Conservation (phyloP, 495 filamentous ascomycete species). For the Penicillium atrosanguineum region DNA sequence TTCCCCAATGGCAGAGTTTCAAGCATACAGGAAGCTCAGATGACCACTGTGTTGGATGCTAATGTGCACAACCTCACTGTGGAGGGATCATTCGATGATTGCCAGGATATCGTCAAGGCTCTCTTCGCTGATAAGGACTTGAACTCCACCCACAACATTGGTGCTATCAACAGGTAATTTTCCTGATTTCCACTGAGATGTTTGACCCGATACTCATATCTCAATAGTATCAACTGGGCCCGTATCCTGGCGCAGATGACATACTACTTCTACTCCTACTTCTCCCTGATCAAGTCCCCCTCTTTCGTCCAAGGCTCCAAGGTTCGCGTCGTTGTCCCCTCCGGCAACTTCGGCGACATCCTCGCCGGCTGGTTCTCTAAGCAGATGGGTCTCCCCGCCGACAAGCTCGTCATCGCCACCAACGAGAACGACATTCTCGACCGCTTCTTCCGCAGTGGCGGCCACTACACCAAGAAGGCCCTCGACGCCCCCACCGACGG, state of each 20-base stretch:
- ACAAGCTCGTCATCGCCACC: conserved; percentile 82
- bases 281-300: conserved; percentile 60
- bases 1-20: conserved; percentile 80
- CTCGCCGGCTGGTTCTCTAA: conserved; percentile 90
- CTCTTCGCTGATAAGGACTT: conserved; percentile 77
- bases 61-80: conserved; percentile 89
- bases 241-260: conserved; percentile 91
- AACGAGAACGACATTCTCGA: conserved; percentile 91
- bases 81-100: conserved; percentile 90
- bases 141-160: conserved; percentile 54
- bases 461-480: conserved; percentile 72
- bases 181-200: neutral
- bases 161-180: conserved; percentile 13
- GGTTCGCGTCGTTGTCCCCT: conserved; percentile 79
- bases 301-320: conserved; percentile 51
- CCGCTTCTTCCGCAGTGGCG: conserved; percentile 74
- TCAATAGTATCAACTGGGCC: conserved; percentile 69
- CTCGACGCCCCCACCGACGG: conserved; percentile 6
- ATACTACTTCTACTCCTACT: conserved; percentile 87
- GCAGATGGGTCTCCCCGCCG: conserved; percentile 82
- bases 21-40: conserved; percentile 89
- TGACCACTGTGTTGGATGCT: conserved; percentile 83
- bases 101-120: conserved; percentile 93
- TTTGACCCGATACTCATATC: neutral
- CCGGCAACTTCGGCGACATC: conserved; percentile 96